phyloP scores from a whole-genome alignment of 805 yeast species.

The Kodamaea hsintzibuensis region DNA sequence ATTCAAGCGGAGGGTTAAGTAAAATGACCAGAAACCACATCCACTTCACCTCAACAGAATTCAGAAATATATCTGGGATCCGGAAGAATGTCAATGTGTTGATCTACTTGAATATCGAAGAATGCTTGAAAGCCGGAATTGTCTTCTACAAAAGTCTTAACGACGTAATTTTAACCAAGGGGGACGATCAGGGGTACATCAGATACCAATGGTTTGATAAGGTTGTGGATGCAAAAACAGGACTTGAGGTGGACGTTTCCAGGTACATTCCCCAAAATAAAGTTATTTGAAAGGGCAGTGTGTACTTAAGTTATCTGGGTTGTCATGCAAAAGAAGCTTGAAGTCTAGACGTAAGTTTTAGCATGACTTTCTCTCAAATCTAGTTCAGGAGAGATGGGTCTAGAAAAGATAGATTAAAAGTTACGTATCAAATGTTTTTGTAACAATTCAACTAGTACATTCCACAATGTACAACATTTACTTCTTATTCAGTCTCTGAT shows the following conservation, averaged over 20 bases:
- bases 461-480: neutral
- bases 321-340: neutral
- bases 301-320: neutral
- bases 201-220: slow-evolving; percentile 41
- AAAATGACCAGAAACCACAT: slow-evolving; percentile 81
- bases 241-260: slow-evolving; percentile 1
- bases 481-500: neutral
- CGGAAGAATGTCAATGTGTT: slow-evolving; percentile 56
- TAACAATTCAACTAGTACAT: neutral
- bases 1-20: slow-evolving; percentile 56
- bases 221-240: slow-evolving; percentile 18
- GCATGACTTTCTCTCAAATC: neutral
- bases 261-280: neutral
- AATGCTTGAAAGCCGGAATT: slow-evolving; percentile 45
- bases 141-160: slow-evolving; percentile 65
- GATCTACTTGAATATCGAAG: slow-evolving; percentile 60
- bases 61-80: slow-evolving; percentile 69
- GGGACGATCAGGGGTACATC: slow-evolving; percentile 56
- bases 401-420: neutral
- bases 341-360: neutral
- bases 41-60: slow-evolving; percentile 66
- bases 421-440: neutral
- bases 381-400: neutral
- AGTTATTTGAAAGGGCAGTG: neutral
- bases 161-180: slow-evolving; percentile 70